Percentiles rank a stretch among this genome's conserved stretches.
Conservation (phyloP, 129 eudicot species). For the Lactuca sativa region DNA sequence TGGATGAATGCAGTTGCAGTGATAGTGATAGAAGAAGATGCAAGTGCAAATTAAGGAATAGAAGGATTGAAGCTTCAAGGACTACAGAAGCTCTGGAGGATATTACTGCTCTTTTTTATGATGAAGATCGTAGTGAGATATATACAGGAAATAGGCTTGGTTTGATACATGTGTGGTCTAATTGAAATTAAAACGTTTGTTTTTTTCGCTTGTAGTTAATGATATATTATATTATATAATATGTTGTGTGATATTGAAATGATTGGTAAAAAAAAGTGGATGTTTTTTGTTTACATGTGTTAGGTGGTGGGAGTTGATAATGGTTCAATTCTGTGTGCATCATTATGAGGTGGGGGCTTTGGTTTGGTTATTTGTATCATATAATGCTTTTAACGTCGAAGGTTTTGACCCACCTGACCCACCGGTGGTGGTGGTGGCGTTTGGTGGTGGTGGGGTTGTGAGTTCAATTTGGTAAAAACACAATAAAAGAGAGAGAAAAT, state of each 20-base stretch:
- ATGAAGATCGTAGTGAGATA: constrained; percentile 85
- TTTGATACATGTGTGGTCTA: constrained; percentile 93
- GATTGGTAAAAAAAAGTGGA: background rate
- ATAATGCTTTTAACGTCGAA: constrained; percentile 6
- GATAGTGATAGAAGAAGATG: constrained; percentile 35
- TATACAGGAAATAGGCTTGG: constrained; percentile 86
- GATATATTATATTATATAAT: too few species aligned
- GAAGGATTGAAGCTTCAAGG: constrained; percentile 48
- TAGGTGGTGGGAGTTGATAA: too few species aligned
- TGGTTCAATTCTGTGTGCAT: background rate
- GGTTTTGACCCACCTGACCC: too few species aligned
- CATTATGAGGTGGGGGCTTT: constrained; percentile 12
- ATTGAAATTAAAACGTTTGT: constrained; percentile 31
- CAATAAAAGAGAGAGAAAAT: constrained; percentile 26
- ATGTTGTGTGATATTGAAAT: background rate
- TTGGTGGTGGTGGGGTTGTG: constrained; percentile 18
- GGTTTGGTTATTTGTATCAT: constrained; percentile 18
- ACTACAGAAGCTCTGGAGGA: constrained; percentile 78
- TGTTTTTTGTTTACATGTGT: too few species aligned
- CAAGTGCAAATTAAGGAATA: constrained; percentile 39
- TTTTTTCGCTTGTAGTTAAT: background rate
- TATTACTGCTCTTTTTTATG: constrained; percentile 78
- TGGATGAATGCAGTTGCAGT: constrained; percentile 52
- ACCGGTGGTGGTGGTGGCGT: constrained; percentile 26
- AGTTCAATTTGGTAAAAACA: constrained; percentile 33